Base-by-base conservation (phyloP, 176 grass and related monocot genomes). In the Saccharum spontaneum region DNA sequence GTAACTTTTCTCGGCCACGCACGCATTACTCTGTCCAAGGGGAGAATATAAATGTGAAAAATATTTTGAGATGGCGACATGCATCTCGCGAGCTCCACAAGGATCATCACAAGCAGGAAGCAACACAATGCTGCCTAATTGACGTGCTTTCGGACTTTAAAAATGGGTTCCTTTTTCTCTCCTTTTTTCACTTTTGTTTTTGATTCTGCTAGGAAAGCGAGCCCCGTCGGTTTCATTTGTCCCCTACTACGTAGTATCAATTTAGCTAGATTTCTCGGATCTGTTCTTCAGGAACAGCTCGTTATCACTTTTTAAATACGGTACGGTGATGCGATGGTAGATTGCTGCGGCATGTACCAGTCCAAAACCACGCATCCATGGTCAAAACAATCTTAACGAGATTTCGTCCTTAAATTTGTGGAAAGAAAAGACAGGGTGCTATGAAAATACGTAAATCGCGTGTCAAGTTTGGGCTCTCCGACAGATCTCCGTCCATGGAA, bases 351-450 rank as follows among this genome's bases (percentile, higher is more conserved):
- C 3, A 12, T 73, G n/a, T 26, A 26, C 14, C 23, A 14, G 44
- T 69, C 11, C 43, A 23, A 69, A 69, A 16, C 30, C 78, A 52
- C 13, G 46, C 4, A 49, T 15, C 3, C 7, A 40, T 0, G 74
- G 77, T 86, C 68, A 80, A 86, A 73, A 55, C 69, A 26, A 87
- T 82, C 85, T 76, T 59, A 73, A 66, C 44, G 44, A 49, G 52
- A 79, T 74, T 31, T 33, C 63, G 41, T 76, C 18, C 4, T 16
- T 65, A 48, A 17, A 38, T 79, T 78, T 61, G 65, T 65, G 28
- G 76, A 86, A 71, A 79, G 66, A 36, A 9, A 26, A 16, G 33
- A 54, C 10, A 14, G 49, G 49, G 16, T 45, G 30, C 14, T 30
- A 44, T 34, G 37, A 60, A 60, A n/a, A 12, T 40, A 49, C 3